Percentiles rank a stretch among this genome's conserved stretches.
phyloP scores from a whole-genome alignment of 805 yeast species.

The Cyberlindnera veronae region DNA sequence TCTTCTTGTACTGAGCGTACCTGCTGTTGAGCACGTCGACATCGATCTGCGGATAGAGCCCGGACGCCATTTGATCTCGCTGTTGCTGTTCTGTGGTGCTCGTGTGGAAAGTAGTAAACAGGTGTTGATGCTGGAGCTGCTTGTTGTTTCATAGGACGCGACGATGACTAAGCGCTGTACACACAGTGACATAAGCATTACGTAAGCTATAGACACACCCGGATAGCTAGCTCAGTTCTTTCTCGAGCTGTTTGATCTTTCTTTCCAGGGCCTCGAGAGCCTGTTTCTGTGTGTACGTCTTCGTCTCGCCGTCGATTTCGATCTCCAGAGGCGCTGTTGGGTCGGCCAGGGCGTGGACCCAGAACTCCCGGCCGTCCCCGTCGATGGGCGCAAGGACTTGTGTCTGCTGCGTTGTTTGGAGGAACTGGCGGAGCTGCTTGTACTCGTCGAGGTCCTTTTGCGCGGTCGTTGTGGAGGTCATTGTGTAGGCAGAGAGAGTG shows the following conservation, averaged over 20 bases:
- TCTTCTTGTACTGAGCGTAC: slow-evolving; percentile 8
- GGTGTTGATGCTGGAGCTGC: too few species aligned
- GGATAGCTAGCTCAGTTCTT: background rate
- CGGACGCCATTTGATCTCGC: too few species aligned
- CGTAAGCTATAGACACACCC: too few species aligned
- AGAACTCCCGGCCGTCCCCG: slow-evolving; percentile 22
- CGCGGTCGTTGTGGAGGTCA: background rate
- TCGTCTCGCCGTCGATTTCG: slow-evolving; percentile 13
- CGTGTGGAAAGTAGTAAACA: too few species aligned
- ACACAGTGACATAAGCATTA: too few species aligned
- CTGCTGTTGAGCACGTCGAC: slow-evolving; percentile 11
- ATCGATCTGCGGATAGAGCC: too few species aligned
- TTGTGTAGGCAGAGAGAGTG: background rate
- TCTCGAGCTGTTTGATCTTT: slow-evolving; percentile 9
- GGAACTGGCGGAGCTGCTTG: slow-evolving; percentile 8
- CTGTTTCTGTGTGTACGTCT: slow-evolving; percentile 3
- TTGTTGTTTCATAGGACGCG: too few species aligned
- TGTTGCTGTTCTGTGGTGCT: too few species aligned
- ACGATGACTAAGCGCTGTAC: too few species aligned
- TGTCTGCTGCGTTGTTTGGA: slow-evolving; percentile 4
- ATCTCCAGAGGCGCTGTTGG: slow-evolving; percentile 10
- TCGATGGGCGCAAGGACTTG: slow-evolving; percentile 20
- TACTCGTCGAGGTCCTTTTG: slow-evolving; percentile 11
- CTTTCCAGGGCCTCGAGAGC: slow-evolving; percentile 8
- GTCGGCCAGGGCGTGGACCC: slow-evolving; percentile 19